These are phyloP conservation scores for Schwanniomyces vanrijiae DNA, from an alignment of 805 yeast genomes.

Conservation along the genomic window DNA sequence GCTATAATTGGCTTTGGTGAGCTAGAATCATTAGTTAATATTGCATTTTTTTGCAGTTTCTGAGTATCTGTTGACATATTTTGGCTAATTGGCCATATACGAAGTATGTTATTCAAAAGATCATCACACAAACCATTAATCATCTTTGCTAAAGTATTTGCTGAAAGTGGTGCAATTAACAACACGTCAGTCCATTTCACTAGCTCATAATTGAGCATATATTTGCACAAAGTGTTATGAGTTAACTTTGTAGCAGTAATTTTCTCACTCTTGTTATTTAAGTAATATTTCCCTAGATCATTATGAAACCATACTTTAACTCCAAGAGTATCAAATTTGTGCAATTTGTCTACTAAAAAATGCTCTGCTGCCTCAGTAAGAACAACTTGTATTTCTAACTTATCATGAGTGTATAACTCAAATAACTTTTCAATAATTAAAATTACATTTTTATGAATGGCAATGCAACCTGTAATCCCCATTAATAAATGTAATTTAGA, in stretches of 20 bases:
- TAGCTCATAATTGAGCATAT: slow-evolving; percentile 16
- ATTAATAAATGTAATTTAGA: slow-evolving; percentile 21
- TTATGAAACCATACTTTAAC: slow-evolving; percentile 25
- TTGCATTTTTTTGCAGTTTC: slow-evolving; percentile 10
- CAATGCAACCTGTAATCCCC: slow-evolving; percentile 25
- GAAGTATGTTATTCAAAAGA: slow-evolving; percentile 20
- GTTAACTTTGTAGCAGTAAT: slow-evolving; percentile 5
- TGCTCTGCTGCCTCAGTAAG: slow-evolving; percentile 23
- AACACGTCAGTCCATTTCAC: slow-evolving; percentile 28
- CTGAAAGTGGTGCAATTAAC: slow-evolving; percentile 23
- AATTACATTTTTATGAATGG: slow-evolving; percentile 19
- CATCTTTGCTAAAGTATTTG: slow-evolving; percentile 25
- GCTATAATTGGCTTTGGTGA: slow-evolving; percentile 24
- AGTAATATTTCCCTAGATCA: slow-evolving; percentile 16
- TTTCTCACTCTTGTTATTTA: slow-evolving; percentile 10
- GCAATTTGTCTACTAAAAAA: slow-evolving; percentile 17
- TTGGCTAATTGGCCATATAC: slow-evolving; percentile 22
- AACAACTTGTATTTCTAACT: slow-evolving; percentile 23
- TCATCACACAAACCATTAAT: slow-evolving; percentile 24
- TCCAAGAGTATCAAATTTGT: slow-evolving; percentile 19
- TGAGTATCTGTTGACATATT: neutral
- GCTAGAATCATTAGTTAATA: slow-evolving; percentile 13
- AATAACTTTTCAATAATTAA: slow-evolving; percentile 23
- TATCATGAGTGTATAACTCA: slow-evolving; percentile 18
- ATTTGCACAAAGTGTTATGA: slow-evolving; percentile 12